Conservation (phyloP, 306 rosid genomes). For the Potentilla sterilis region DNA sequence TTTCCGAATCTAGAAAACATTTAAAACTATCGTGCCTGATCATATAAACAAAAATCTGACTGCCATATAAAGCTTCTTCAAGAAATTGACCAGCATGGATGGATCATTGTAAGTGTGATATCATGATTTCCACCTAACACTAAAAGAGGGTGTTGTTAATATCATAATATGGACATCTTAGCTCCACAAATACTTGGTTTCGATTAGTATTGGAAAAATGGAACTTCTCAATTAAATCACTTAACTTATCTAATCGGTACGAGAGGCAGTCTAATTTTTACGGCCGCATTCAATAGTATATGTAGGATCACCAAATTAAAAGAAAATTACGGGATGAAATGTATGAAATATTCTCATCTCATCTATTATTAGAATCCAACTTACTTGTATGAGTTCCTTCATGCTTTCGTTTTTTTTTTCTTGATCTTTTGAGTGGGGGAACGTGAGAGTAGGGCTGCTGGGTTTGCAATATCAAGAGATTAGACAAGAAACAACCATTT, state of each 20-base stretch:
- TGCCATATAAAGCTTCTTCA: too few relatives aligned
- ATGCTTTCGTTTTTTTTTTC: not conserved
- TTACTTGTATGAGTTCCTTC: not conserved
- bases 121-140: not conserved
- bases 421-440: slow-evolving; percentile 19
- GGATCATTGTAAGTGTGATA: not conserved
- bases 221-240: too few relatives aligned
- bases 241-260: too few relatives aligned
- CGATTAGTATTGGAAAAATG: too few relatives aligned
- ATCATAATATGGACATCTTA: not conserved
- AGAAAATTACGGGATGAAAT: not conserved
- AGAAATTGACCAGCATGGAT: too few relatives aligned
- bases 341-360: not conserved
- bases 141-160: not conserved
- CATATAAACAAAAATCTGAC: too few relatives aligned
- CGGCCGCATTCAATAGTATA: not conserved
- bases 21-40: too few relatives aligned
- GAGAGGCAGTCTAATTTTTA: not conserved
- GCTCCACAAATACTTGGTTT: not conserved
- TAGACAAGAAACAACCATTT: not conserved
- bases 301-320: not conserved
- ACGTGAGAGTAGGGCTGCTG: slow-evolving; percentile 2
- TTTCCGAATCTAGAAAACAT: too few relatives aligned
- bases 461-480: not conserved
- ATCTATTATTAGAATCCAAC: not conserved